Conservation (phyloP, 2,329 filamentous ascomycete genomes). For the Neophaeococcomyces aloes region DNA sequence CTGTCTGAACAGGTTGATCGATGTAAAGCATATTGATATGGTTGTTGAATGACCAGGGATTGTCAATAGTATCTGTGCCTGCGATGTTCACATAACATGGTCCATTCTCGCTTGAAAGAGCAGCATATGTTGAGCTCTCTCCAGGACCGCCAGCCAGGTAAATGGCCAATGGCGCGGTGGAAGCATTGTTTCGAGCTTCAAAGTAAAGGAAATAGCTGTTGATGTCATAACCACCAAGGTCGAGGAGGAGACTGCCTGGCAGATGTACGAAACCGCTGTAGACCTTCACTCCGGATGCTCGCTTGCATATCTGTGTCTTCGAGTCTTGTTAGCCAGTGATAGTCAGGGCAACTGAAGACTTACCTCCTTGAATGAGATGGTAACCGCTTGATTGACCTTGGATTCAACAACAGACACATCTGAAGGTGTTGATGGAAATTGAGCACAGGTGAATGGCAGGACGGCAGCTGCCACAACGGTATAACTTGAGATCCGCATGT, state of each 20-base stretch:
- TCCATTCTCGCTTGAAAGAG: conserved; percentile 41
- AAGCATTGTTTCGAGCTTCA: conserved; percentile 44
- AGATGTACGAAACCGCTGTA: conserved; percentile 52
- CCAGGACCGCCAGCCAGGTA: conserved; percentile 56
- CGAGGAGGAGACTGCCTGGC: conserved; percentile 35
- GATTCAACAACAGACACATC: conserved; percentile 10
- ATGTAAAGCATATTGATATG: conserved; percentile 59
- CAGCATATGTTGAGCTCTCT: conserved; percentile 47
- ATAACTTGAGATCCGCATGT: too few species aligned
- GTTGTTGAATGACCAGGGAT: conserved; percentile 54
- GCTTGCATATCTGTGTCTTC: conserved; percentile 45
- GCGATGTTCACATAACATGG: conserved; percentile 45
- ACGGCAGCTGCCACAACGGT: too few species aligned
- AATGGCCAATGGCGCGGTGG: conserved; percentile 47
- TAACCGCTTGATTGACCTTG: conserved; percentile 18
- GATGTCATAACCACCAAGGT: conserved; percentile 40
- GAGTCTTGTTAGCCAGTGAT: not conserved
- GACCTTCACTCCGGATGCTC: conserved; percentile 43
- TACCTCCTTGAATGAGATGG: conserved; percentile 39
- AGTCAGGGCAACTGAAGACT: not conserved
- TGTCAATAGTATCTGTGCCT: conserved; percentile 41
- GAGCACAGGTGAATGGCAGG: conserved; percentile 1
- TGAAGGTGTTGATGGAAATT: conserved; percentile 10
- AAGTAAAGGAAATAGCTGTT: conserved; percentile 60
- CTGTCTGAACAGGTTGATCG: conserved; percentile 52